These are phyloP conservation scores for Scleroderma bovista DNA, from an alignment of 768 basidiomycete species.

Conservation along the genomic window DNA sequence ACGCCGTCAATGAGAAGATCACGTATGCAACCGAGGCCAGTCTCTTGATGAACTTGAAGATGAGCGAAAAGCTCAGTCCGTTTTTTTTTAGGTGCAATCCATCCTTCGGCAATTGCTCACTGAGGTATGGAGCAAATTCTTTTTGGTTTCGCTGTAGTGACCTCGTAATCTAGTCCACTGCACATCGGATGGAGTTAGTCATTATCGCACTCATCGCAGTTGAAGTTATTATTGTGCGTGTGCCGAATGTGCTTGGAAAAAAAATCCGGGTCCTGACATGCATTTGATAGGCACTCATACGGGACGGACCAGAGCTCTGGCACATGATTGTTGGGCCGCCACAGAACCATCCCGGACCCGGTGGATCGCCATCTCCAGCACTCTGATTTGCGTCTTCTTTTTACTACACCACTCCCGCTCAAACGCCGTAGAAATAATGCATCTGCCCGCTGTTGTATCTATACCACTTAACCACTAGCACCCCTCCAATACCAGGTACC, in stretches of 20 bases:
- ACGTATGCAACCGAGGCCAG: slow-evolving; percentile 78
- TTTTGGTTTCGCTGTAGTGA: neutral
- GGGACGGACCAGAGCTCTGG: slow-evolving; percentile 76
- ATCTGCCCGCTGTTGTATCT: slow-evolving; percentile 2
- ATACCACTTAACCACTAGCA: neutral
- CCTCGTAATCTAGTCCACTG: slow-evolving; percentile 59
- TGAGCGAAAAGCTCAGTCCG: slow-evolving; percentile 1
- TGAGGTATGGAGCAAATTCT: slow-evolving; percentile 42
- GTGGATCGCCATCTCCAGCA: neutral
- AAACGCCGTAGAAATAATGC: too few species aligned
- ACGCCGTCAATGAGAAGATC: slow-evolving; percentile 86
- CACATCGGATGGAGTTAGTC: slow-evolving; percentile 90
- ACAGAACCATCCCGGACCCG: slow-evolving; percentile 5
- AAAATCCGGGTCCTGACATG: neutral
- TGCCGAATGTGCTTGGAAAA: neutral
- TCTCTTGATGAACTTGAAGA: neutral
- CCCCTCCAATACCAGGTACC: neutral
- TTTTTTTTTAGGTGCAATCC: slow-evolving; percentile 60
- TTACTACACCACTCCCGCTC: neutral
- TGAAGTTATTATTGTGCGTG: slow-evolving; percentile 83
- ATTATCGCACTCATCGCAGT: slow-evolving; percentile 94
- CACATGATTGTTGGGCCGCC: slow-evolving; percentile 36
- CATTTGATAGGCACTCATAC: slow-evolving; percentile 55
- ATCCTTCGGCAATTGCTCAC: slow-evolving; percentile 85
- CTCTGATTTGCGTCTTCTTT: slow-evolving; percentile 1